phyloP scores from a whole-genome alignment of 2,329 filamentous ascomycete genomes.

The Sporothrix sp. region DNA sequence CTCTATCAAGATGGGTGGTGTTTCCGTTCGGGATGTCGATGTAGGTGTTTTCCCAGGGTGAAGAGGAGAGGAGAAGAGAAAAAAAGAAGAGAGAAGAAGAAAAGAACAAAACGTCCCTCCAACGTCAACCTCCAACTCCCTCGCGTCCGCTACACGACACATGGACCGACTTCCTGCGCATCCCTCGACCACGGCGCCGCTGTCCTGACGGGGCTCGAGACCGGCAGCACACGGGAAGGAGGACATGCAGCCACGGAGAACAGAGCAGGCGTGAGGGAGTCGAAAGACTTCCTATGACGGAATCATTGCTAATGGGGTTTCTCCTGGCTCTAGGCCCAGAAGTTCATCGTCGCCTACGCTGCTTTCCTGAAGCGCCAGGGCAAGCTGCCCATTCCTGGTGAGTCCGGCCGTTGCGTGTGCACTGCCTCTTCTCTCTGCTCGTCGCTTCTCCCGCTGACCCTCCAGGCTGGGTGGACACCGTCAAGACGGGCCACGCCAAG shows the following conservation, averaged over 20 bases:
- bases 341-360: slow-evolving; percentile 77
- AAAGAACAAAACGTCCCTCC: slow-evolving; percentile 3
- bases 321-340: slow-evolving; percentile 56
- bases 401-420: not conserved
- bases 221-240: no score
- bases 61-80: no score
- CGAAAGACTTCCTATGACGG: slow-evolving; percentile 63
- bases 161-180: no score
- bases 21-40: slow-evolving; percentile 78
- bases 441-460: not conserved
- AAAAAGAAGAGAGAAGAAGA: not conserved
- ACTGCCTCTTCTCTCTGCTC: slow-evolving; percentile 11
- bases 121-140: slow-evolving; percentile 1
- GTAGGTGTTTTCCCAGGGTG: slow-evolving; percentile 42
- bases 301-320: slow-evolving; percentile 57
- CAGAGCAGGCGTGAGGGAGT: slow-evolving; percentile 63
- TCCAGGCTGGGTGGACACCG: slow-evolving; percentile 94
- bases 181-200: no score
- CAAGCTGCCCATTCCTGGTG: slow-evolving; percentile 85
- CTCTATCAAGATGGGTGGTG: slow-evolving; percentile 58
- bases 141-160: slow-evolving; percentile 11
- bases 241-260: not conserved
- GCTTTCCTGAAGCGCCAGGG: slow-evolving; percentile 90
- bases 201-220: no score
- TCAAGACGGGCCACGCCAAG: slow-evolving; percentile 95